These are phyloP conservation scores for Exophiala sideris DNA, from an alignment of 2,329 filamentous ascomycete species.

Conservation along the genomic window DNA sequence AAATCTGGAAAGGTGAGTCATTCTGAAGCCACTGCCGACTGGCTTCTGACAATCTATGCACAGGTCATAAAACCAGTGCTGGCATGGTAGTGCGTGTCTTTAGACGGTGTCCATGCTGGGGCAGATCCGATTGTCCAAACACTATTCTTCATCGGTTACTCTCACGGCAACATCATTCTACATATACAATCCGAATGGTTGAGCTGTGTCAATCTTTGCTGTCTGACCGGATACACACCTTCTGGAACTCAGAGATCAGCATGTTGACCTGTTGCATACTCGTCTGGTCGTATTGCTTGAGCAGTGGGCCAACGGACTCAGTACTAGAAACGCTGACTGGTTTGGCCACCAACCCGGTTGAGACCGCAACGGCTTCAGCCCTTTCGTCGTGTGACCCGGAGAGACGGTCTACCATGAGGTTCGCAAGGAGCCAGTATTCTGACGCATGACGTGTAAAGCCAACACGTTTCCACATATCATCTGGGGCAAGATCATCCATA, in stretches of 20 bases:
- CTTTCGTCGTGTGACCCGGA: neutral
- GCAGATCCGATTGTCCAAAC: neutral
- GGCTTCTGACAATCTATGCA: neutral
- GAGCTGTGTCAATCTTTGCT: no score
- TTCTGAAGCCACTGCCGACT: neutral
- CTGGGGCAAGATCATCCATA: constrained; percentile 18
- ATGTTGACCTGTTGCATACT: constrained; percentile 42
- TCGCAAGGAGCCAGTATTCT: constrained; percentile 39
- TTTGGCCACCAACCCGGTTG: neutral
- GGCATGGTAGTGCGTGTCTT: neutral
- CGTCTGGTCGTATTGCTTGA: constrained; percentile 39
- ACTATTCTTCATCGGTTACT: neutral
- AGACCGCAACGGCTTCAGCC: neutral
- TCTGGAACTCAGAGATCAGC: constrained; percentile 36
- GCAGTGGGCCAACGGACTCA: constrained; percentile 30
- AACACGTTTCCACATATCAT: constrained; percentile 34
- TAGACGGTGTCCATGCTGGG: no score
- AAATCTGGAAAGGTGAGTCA: constrained; percentile 3
- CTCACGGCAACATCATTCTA: neutral
- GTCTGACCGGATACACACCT: constrained; percentile 18
- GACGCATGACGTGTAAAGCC: constrained; percentile 35
- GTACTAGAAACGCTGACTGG: neutral
- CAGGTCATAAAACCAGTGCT: constrained; percentile 5
- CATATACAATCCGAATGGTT: no score
- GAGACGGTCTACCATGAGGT: constrained; percentile 31